These are phyloP conservation scores for Elsinoe perseae DNA, from an alignment of 2,329 filamentous ascomycete genomes.

Conservation along the genomic window DNA sequence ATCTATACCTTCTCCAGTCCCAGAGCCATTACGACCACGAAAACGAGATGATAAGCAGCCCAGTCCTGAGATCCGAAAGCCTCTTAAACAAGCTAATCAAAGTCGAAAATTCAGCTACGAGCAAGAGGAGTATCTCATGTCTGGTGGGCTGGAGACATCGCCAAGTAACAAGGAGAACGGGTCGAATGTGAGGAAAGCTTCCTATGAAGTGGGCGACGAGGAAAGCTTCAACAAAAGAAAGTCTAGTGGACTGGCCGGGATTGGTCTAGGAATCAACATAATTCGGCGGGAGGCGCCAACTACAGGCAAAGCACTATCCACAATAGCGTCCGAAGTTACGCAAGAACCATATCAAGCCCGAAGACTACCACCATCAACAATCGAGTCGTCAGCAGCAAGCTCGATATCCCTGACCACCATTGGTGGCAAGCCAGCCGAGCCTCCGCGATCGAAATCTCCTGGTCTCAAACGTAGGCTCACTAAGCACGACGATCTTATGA, in stretches of 20 bases:
- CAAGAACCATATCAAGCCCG: slow-evolving; percentile 32
- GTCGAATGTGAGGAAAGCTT: slow-evolving; percentile 11
- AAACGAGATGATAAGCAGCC: slow-evolving; percentile 20
- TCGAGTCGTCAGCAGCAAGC: slow-evolving; percentile 19
- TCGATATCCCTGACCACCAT: slow-evolving; percentile 12
- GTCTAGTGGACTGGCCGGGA: slow-evolving; percentile 13
- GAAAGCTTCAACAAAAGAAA: slow-evolving; percentile 30
- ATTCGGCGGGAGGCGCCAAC: slow-evolving; percentile 36
- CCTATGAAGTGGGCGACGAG: slow-evolving; percentile 6
- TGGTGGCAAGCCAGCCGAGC: slow-evolving; percentile 22
- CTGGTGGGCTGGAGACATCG: neutral
- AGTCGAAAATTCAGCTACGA: slow-evolving; percentile 13
- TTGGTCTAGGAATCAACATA: slow-evolving; percentile 15
- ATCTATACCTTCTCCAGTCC: slow-evolving; percentile 25
- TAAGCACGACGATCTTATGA: slow-evolving; percentile 89
- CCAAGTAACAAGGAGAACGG: slow-evolving; percentile 13
- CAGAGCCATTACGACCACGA: slow-evolving; percentile 24
- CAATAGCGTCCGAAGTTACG: slow-evolving; percentile 52
- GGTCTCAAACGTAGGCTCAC: slow-evolving; percentile 69
- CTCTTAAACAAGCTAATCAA: neutral
- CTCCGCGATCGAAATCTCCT: slow-evolving; percentile 28
- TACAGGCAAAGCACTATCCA: slow-evolving; percentile 50
- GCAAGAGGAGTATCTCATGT: slow-evolving; percentile 3
- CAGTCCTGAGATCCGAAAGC: slow-evolving; percentile 14
- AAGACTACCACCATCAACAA: slow-evolving; percentile 8